These are phyloP conservation scores for Globisporangium nunn DNA, from an alignment of 352 stramenopile genomes.

Conservation along the genomic window DNA sequence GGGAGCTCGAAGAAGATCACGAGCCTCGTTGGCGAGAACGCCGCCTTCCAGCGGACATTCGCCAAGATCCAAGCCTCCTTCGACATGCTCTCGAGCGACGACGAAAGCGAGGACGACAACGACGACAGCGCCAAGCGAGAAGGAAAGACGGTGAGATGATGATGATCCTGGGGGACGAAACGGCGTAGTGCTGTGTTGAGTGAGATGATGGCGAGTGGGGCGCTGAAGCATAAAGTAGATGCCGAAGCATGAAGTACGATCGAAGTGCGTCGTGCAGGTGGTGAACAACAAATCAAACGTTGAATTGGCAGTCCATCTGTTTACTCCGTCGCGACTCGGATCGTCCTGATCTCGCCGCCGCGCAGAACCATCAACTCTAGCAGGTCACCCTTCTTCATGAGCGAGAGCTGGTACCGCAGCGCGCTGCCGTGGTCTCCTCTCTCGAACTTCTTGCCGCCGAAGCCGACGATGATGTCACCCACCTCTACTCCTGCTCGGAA, in stretches of 20 bases:
- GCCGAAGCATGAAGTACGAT: not conserved
- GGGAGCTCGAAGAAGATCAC: conserved; percentile 46
- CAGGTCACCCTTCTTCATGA: conserved; percentile 45
- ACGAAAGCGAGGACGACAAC: conserved; percentile 28
- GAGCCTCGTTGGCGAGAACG: conserved; percentile 31
- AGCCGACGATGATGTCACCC: conserved; percentile 44
- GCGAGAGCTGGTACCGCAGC: conserved; percentile 42
- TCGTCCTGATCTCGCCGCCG: conserved; percentile 26
- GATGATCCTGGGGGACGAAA: not conserved
- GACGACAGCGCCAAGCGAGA: not conserved
- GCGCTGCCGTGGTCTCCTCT: conserved; percentile 39
- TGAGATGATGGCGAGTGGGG: not conserved
- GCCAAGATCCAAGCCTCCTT: conserved; percentile 55
- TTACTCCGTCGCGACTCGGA: conserved; percentile 42
- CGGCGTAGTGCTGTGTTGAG: not conserved
- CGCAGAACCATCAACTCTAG: conserved; percentile 40
- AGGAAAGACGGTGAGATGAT: not conserved
- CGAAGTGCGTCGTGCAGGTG: not conserved
- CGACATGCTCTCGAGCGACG: conserved; percentile 46
- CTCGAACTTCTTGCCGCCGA: conserved; percentile 37
- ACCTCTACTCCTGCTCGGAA: conserved; percentile 43
- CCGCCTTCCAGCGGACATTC: conserved; percentile 47
- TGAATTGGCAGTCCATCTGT: not conserved
- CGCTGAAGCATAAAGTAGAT: not conserved
- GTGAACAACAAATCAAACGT: not conserved